Percentiles rank a stretch among this genome's conserved stretches.
These are phyloP conservation scores for Leishmania guyanensis DNA, from an alignment of 208 protist genomes.

Conservation along the genomic window DNA sequence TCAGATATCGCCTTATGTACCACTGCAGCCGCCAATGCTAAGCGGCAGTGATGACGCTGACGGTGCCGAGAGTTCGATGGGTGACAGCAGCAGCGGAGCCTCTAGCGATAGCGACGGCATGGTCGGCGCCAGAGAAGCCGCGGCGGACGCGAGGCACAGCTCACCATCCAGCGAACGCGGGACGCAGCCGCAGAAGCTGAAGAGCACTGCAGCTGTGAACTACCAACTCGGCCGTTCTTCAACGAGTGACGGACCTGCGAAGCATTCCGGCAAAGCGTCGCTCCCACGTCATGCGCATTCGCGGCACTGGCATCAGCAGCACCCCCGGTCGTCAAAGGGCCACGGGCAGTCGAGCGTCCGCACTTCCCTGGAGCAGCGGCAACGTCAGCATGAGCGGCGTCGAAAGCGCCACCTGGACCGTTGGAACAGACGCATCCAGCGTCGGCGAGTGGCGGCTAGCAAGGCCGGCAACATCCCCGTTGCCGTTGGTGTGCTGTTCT, in stretches of 20 bases:
- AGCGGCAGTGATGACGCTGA: not conserved
- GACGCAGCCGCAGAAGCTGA: not conserved
- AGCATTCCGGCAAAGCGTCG: not conserved
- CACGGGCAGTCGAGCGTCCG: not conserved
- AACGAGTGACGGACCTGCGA: not conserved
- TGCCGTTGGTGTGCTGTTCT: slow-evolving; percentile 26
- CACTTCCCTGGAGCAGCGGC: not conserved
- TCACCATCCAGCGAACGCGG: not conserved
- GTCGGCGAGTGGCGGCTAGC: slow-evolving; percentile 13
- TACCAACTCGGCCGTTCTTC: not conserved
- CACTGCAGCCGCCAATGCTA: slow-evolving; percentile 8
- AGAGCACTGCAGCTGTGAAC: not conserved
- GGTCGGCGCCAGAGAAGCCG: not conserved
- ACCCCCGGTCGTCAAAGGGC: not conserved
- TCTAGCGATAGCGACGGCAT: slow-evolving; percentile 2
- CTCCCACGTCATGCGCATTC: not conserved
- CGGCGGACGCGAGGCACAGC: not conserved
- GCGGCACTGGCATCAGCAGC: not conserved
- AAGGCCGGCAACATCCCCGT: slow-evolving; percentile 19
- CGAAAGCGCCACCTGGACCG: slow-evolving; percentile 1
- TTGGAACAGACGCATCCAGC: slow-evolving; percentile 9
- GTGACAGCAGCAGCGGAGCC: slow-evolving; percentile 6
- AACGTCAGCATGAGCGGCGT: not conserved
- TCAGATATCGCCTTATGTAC: slow-evolving; percentile 17
- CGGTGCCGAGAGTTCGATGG: not conserved